These are phyloP conservation scores for Tephrocybe sp. DNA, from an alignment of 768 basidiomycete genomes.

Conservation along the genomic window DNA sequence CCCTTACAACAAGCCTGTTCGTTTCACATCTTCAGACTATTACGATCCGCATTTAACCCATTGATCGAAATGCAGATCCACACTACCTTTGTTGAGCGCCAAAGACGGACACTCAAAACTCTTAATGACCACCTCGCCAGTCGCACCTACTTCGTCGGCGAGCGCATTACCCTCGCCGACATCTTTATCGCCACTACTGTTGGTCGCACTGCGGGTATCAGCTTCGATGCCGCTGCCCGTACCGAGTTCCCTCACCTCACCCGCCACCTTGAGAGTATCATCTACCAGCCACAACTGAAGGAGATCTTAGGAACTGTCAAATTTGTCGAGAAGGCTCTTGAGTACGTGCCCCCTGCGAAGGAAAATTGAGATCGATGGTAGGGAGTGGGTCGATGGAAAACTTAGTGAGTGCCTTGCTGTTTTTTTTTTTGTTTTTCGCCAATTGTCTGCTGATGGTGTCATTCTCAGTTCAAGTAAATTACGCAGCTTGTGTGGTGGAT, in stretches of 20 bases:
- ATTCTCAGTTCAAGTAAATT: too few species aligned
- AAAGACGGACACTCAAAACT: slow-evolving; percentile 57
- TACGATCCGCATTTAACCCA: not conserved
- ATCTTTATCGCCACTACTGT: slow-evolving; percentile 64
- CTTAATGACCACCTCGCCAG: slow-evolving; percentile 74
- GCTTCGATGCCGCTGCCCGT: slow-evolving; percentile 67
- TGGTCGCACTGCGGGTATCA: slow-evolving; percentile 49
- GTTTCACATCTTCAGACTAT: not conserved
- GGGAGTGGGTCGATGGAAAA: too few species aligned
- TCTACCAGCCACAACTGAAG: slow-evolving; percentile 80
- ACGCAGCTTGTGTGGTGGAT: too few species aligned
- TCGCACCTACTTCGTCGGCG: slow-evolving; percentile 89
- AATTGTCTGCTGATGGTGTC: too few species aligned
- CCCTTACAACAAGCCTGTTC: slow-evolving; percentile 83
- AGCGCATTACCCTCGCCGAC: slow-evolving; percentile 95
- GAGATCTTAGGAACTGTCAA: slow-evolving; percentile 59
- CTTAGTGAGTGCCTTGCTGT: too few species aligned
- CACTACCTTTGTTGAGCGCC: slow-evolving; percentile 49
- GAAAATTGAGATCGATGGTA: too few species aligned
- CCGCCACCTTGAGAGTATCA: slow-evolving; percentile 85
- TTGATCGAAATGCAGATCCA: slow-evolving; percentile 64
- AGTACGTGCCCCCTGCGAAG: slow-evolving; percentile 76
- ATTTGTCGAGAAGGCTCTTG: slow-evolving; percentile 68
- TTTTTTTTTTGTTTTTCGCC: too few species aligned
- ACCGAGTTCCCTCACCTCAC: slow-evolving; percentile 72